Conservation (phyloP, 805 yeast genomes). For the Teunomyces lycoperdinae region DNA sequence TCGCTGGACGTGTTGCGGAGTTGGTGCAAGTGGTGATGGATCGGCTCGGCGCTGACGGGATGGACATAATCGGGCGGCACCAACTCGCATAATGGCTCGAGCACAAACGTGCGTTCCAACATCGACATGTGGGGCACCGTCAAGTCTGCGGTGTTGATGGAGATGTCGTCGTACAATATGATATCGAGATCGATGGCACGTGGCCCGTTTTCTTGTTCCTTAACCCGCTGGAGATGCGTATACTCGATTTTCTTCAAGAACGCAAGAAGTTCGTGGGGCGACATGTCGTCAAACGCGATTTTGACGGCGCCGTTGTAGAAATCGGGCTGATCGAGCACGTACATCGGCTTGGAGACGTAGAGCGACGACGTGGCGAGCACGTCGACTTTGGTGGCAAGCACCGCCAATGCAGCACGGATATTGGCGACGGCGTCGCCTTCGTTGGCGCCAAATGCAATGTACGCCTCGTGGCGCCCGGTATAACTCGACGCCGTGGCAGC, state of each 20-base stretch:
- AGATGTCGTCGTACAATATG: constrained; percentile 60
- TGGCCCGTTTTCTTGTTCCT: constrained; percentile 87
- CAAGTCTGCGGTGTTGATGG: constrained; percentile 56
- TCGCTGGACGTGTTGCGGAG: constrained; percentile 38
- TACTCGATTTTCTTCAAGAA: constrained; percentile 77
- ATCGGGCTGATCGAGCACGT: constrained; percentile 70
- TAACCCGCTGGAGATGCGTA: constrained; percentile 63
- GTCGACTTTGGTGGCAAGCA: constrained; percentile 41
- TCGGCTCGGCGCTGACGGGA: constrained; percentile 85
- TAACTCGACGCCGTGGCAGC: constrained; percentile 11
- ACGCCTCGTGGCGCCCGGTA: constrained; percentile 36
- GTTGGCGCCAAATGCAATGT: constrained; percentile 88
- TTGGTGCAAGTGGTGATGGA: constrained; percentile 62
- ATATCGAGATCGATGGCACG: constrained; percentile 89
- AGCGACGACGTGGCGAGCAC: constrained; percentile 69
- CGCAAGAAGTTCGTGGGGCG: constrained; percentile 62
- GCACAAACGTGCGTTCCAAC: constrained; percentile 87
- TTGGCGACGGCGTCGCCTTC: constrained; percentile 67
- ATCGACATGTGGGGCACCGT: constrained; percentile 83
- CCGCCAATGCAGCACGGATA: constrained; percentile 53
- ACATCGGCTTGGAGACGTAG: constrained; percentile 93
- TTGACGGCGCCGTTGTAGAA: constrained; percentile 83
- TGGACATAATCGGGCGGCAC: constrained; percentile 64
- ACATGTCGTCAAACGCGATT: constrained; percentile 51
- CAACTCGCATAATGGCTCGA: constrained; percentile 84